Evolutionary conservation across 441 rosid genomes (phyloP), one percentile per base, ranked within the genome.

Genomic region (Mallotus repandus): DNA sequence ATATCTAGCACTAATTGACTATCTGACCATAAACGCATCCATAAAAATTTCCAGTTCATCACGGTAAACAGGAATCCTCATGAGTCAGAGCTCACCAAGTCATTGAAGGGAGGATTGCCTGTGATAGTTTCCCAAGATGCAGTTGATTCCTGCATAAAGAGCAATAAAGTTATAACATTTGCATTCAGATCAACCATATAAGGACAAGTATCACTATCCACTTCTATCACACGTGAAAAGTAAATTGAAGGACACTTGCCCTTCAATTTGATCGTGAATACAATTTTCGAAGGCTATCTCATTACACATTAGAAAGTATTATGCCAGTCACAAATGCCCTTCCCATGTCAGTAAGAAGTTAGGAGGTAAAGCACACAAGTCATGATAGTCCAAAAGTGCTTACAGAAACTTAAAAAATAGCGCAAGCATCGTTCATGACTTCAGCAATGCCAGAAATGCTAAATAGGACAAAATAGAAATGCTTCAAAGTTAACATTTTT

Each of bases 71-170:
- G 7, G 43, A 49, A 66, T 9, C 14, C 7, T 55, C 50, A 6
- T 70, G 46, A 25, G 7, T 59, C 46, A 58, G 12, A 70, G 48
- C 74, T 21, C 38, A 70, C 74, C 57, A 46, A 70, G 46, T 58
- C n/a, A 59, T 45, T 35, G 35, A 45, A 45, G 41, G 9, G 41
- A 70, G 13, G 66, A 46, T 59, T 46, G 54, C 56, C 43, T 15
- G 65, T 46, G 55, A 58, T 25, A 25, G 55, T 21, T 58, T 69
- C 60, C 60, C 59, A 32, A n/a, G 60, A 68, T n/a, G 14, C 5
- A 9, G 48, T 53, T 52, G 71, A 25, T 68, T 55, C 72, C 62
- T 68, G 72, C 49, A 68, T 10, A 32, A 11, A 38, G 7, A 55
- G 7, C 18, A 38, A 35, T 68, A 10, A 13, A 18, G 48, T 55